Evolutionary conservation across 306 rosid species (phyloP).

Genomic region (Cucurbita argyrosperma): DNA sequence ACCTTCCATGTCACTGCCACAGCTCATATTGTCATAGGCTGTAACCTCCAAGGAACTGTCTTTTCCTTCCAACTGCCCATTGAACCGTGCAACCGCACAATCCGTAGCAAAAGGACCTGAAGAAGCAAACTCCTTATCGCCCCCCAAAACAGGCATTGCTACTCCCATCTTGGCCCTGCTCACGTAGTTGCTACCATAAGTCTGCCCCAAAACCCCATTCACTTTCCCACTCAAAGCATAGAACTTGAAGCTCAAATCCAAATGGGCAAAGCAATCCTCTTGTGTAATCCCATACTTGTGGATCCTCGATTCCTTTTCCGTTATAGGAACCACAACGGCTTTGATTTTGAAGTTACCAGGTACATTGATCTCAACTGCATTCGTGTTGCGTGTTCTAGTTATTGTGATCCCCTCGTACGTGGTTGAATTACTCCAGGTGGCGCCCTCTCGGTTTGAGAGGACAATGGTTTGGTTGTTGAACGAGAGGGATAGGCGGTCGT

Average conservation of each 20-base stretch:
- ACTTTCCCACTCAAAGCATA: slow-evolving; percentile 28
- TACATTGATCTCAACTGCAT: slow-evolving; percentile 7
- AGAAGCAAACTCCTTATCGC: slow-evolving; percentile 18
- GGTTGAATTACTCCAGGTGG: neutral
- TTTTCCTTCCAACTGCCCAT: neutral
- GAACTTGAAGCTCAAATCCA: slow-evolving; percentile 55
- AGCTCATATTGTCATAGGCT: slow-evolving; percentile 11
- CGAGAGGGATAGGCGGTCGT: slow-evolving; percentile 25
- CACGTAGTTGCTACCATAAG: slow-evolving; percentile 22
- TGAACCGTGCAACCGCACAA: slow-evolving; percentile 16
- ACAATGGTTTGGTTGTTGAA: slow-evolving; percentile 22
- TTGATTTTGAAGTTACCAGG: slow-evolving; percentile 30
- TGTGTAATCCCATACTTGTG: slow-evolving; percentile 47
- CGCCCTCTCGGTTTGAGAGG: slow-evolving; percentile 1
- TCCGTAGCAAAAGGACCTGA: slow-evolving; percentile 20
- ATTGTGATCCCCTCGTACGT: neutral
- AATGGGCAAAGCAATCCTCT: slow-evolving; percentile 53
- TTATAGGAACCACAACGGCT: slow-evolving; percentile 47
- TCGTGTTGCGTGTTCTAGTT: slow-evolving; percentile 14
- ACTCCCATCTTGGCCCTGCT: slow-evolving; percentile 30
- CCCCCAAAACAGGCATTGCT: slow-evolving; percentile 28
- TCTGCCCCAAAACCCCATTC: slow-evolving; percentile 55
- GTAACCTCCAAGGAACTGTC: neutral
- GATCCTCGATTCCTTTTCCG: slow-evolving; percentile 35
- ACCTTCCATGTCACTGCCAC: slow-evolving; percentile 18